Conservation (phyloP, 441 rosid genomes). For the Pelargonium australe region DNA sequence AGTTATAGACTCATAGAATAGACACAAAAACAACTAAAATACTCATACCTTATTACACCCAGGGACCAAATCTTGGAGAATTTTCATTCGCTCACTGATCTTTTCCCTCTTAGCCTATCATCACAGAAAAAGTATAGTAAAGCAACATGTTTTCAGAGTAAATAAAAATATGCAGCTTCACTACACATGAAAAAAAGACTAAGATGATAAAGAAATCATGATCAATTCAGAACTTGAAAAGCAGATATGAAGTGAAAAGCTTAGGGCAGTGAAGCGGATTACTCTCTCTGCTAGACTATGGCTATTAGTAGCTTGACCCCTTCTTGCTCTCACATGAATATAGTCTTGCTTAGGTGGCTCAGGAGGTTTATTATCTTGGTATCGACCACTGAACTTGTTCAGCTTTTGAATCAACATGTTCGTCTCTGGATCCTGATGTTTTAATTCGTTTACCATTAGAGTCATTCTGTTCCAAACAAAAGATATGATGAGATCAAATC, state of each 20-base stretch:
- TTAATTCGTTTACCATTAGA: conserved; percentile 54
- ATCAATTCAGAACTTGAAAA: neutral
- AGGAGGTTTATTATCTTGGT: conserved; percentile 42
- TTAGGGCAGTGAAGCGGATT: conserved; percentile 23
- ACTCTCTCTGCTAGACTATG: conserved; percentile 64
- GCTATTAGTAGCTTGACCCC: conserved; percentile 69
- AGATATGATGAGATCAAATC: conserved; percentile 10
- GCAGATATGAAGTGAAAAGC: conserved; percentile 9
- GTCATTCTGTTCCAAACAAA: conserved; percentile 45
- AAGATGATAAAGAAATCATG: neutral
- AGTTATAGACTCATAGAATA: neutral
- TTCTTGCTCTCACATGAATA: conserved; percentile 65
- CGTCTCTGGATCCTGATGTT: conserved; percentile 35
- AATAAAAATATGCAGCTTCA: neutral
- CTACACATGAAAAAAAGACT: neutral
- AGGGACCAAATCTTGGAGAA: conserved; percentile 68
- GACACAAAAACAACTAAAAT: neutral
- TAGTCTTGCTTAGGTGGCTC: conserved; percentile 66
- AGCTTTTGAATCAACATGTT: conserved; percentile 39
- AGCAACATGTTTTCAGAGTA: too few species aligned
- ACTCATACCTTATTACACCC: conserved; percentile 59
- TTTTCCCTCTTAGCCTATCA: conserved; percentile 68
- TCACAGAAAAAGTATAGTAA: neutral
- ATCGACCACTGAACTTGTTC: conserved; percentile 42
- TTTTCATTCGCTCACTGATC: conserved; percentile 64